Percentiles rank a stretch among this genome's conserved stretches.
phyloP scores from a whole-genome alignment of 306 rosid species.

The Arachis hypogaea region DNA sequence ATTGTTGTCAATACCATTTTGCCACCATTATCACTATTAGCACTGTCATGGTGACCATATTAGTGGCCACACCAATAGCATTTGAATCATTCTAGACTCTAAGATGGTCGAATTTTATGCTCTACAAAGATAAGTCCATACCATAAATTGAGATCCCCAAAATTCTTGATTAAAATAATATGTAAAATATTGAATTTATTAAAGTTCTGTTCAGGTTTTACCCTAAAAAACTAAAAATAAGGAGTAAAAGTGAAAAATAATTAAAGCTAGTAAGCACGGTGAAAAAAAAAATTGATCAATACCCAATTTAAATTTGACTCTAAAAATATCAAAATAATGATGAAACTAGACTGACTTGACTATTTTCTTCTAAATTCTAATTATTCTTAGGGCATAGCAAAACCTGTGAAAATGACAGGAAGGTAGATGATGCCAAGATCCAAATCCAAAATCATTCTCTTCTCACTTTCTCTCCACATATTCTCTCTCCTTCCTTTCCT shows the following conservation, averaged over 20 bases:
- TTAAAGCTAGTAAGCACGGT: no score
- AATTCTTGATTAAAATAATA: no score
- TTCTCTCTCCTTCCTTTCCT: conserved; percentile 50
- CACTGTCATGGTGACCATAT: conserved; percentile 67
- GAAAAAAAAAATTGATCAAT: background rate
- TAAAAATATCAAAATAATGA: background rate
- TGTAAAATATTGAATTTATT: background rate
- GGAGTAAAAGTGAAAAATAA: background rate
- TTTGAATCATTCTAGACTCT: conserved; percentile 89
- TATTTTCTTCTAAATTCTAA: background rate
- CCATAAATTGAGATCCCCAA: no score
- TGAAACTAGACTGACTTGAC: no score
- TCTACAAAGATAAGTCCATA: conserved; percentile 46
- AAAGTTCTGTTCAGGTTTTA: background rate
- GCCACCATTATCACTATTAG: no score
- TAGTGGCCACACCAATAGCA: conserved; percentile 83
- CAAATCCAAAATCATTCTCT: conserved; percentile 54
- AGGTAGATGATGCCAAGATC: conserved; percentile 53
- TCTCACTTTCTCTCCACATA: conserved; percentile 49
- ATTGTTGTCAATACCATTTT: no score
- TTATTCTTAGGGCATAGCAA: background rate
- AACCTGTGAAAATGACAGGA: conserved; percentile 47
- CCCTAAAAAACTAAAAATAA: no score
- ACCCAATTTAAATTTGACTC: background rate
- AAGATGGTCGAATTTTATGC: conserved; percentile 66